A percentile compares a stretch with the other conserved stretches of the same genome.
These are phyloP conservation scores for Globisporangium nunn DNA, from an alignment of 352 stramenopile genomes.

Conservation along the genomic window DNA sequence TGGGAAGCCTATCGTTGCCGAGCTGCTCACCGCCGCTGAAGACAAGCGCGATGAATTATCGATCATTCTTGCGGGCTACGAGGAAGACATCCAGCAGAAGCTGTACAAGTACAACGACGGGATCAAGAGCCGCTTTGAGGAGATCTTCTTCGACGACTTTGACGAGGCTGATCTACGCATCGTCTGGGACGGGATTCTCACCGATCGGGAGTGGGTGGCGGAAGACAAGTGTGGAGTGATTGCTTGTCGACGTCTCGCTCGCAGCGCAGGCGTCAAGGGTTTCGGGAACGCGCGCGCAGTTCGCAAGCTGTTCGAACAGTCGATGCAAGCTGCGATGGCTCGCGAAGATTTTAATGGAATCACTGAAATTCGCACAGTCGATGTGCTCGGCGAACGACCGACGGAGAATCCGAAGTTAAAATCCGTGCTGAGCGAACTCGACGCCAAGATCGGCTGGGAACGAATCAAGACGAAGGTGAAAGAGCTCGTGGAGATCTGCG, in stretches of 20 bases:
- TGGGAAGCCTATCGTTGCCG: constrained; percentile 81
- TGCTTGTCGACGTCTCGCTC: constrained; percentile 55
- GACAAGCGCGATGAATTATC: constrained; percentile 80
- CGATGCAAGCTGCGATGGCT: constrained; percentile 49
- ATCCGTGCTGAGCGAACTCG: constrained; percentile 41
- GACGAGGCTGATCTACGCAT: constrained; percentile 76
- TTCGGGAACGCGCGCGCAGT: constrained; percentile 87
- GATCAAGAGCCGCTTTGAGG: constrained; percentile 76
- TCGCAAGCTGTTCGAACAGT: constrained; percentile 68
- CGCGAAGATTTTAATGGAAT: constrained; percentile 55
- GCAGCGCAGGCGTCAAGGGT: constrained; percentile 57
- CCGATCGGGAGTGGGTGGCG: constrained; percentile 37
- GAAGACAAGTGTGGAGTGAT: constrained; percentile 46
- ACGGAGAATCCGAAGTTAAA: constrained; percentile 69
- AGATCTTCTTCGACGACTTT: constrained; percentile 89
- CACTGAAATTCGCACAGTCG: constrained; percentile 46
- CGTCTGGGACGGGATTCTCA: constrained; percentile 56
- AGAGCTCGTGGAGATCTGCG: constrained; percentile 68
- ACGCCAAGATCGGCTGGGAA: constrained; percentile 71
- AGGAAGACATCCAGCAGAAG: constrained; percentile 91
- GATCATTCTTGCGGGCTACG: constrained; percentile 90
- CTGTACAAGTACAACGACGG: constrained; percentile 90
- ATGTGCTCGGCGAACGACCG: constrained; percentile 77
- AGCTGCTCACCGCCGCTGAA: constrained; percentile 84
- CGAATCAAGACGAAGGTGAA: constrained; percentile 73